Evolutionary conservation across 352 stramenopile species (phyloP), one percentile per base, ranked within the genome.

Genomic region (Phytophthora cactorum): DNA sequence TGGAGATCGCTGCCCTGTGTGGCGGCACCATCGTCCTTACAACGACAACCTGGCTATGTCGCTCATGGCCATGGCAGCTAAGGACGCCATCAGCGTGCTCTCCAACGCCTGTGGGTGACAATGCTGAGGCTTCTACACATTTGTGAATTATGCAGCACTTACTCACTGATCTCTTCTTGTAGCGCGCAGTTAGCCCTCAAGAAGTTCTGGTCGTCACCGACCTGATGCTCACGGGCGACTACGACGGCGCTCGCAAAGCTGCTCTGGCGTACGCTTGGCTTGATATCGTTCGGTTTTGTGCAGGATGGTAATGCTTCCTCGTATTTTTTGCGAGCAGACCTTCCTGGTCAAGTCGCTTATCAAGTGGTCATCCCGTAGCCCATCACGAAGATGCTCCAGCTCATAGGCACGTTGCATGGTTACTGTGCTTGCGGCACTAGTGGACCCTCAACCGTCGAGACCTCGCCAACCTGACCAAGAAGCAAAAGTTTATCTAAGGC

Each of bases 331-430:
- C 4, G 14, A 25, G n/a, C 59, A 96, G 89, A 90, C 96, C 74
- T 92, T 92, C 65, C 70, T 97, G 43, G 89, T 97, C 68, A 97
- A 97, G 80, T 81, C 86, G 28, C 88, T 97, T 27, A 97, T 97
- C 72, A 89, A 85, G 90, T 97, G 60, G 90, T 89, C 47, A 97
- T 97, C 77, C 91, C 91, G 59, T 89, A 97, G 76, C 91, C 91
- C n/a, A 77, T 96, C 59, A 97, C 97, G 79, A 93, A 96, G 68
- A 75, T 90, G 39, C 84, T 97, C 72, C 82, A 96, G 73, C 70
- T 96, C 31, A 76, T 96, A 45, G 91, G 91, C 76, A 96, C 96
- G 79, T 96, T 22, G 87, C 75, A 76, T 83, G 14, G 58, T 84
- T 57, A 66, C 85, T 31, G 88, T 92, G 57, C 88, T 89, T 22